Base-by-base conservation (phyloP, 495 filamentous ascomycete species). In the Pyronema domesticum region DNA sequence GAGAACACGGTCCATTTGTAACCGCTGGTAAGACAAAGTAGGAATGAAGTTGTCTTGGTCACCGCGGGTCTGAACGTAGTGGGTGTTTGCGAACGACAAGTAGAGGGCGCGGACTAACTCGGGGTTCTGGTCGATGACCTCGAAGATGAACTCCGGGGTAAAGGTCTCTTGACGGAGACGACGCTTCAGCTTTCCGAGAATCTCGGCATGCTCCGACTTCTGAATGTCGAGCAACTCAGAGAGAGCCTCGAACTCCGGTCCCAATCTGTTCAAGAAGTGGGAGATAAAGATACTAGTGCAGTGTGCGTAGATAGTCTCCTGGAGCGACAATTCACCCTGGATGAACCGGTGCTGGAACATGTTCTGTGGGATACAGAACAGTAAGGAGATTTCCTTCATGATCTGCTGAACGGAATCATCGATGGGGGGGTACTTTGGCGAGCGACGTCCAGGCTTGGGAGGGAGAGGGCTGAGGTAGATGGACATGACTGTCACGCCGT, bases 291-390 rank as follows among this genome's bases (percentile, higher is more conserved):
- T 86, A 84, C 89, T 95, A 8, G 91, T 85, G 65, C 87, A 94
- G 69, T 98, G 91, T 15, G 86, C 89, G 63, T 96, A 98, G 60
- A 94, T 85, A 6, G 93, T 88, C 71, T 98, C 91, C 67, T 98
- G 91, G 64, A 98, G 74, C 67, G 88, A 95, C 54, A 98, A 74
- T 54, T 80, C 74, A 14, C 89, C 93, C n/a, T 76, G 79, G 36
- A 84, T 82, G 68, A 98, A 98, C 65, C 94, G 77, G 46, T 73
- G 70, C 65, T 95, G 88, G 67, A 96, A 85, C 65, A 88, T 85
- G 72, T 94, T 96, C 68, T 94, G 91, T 6, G 91, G 91, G 60
- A 98, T 83, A 72, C 91, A 98, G 78, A 95, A 98, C 37, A 98
- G 74, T 43, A 98, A 78, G 9, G 89, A 95, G 46, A 93, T 80